Evolutionary conservation across 208 protist genomes (phyloP).

Genomic region (Crithidia fasciculata): DNA sequence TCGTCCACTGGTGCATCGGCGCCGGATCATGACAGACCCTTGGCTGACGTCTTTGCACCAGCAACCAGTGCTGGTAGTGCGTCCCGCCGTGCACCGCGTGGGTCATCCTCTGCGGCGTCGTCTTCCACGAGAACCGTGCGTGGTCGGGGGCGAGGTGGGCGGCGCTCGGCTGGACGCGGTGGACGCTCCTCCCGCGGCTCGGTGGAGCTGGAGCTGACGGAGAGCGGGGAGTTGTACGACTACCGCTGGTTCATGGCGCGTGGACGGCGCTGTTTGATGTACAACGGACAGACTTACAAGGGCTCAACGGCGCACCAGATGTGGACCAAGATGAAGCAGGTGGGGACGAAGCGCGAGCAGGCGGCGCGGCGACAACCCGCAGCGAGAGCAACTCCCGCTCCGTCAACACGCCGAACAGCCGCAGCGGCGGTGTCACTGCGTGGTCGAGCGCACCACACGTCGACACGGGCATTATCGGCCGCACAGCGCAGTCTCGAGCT

Average conservation of each 20-base stretch:
- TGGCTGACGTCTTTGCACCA: not conserved
- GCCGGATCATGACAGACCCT: not conserved
- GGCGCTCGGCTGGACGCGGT: not conserved
- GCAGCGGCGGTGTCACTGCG: not conserved
- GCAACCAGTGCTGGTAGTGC: no score
- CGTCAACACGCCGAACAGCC: not conserved
- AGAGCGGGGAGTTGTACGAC: constrained; percentile 48
- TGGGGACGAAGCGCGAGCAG: not conserved
- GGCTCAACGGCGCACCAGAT: constrained; percentile 62
- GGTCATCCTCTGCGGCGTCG: not conserved
- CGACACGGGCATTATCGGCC: not conserved
- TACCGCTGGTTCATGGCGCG: constrained; percentile 67
- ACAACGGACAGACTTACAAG: constrained; percentile 64
- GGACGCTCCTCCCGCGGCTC: not conserved
- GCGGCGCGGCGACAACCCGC: no score
- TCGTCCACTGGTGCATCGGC: not conserved
- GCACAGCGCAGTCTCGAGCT: not conserved
- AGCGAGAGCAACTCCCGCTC: not conserved
- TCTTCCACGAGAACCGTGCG: not conserved
- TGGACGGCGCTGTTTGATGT: constrained; percentile 69
- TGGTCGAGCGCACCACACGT: not conserved
- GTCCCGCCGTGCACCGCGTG: not conserved
- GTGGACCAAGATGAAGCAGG: constrained; percentile 69
- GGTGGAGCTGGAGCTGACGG: constrained; percentile 33
- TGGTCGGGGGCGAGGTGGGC: not conserved